Conservation (phyloP, 345 rosid genomes). For the Draba incana region DNA sequence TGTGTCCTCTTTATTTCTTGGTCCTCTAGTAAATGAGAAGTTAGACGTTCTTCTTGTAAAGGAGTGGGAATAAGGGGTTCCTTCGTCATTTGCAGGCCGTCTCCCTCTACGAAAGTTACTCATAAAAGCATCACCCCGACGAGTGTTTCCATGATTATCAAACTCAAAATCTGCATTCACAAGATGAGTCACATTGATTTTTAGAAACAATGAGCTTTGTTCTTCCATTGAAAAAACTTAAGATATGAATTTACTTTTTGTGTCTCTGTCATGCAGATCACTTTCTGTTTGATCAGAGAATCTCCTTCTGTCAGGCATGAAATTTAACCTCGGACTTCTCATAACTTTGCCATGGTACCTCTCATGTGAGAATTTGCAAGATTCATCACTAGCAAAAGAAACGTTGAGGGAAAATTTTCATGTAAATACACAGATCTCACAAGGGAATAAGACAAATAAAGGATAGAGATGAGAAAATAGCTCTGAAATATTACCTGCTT, state of each 20-base stretch:
- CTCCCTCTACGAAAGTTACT: conserved; percentile 67
- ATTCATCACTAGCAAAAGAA: conserved; percentile 52
- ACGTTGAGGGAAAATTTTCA: conserved; percentile 18
- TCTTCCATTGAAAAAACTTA: conserved; percentile 43
- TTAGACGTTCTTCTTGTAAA: conserved; percentile 60
- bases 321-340: conserved; percentile 61
- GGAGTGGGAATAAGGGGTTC: conserved; percentile 44
- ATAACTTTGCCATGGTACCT: conserved; percentile 55
- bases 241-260: conserved; percentile 52
- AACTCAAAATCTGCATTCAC: conserved; percentile 50
- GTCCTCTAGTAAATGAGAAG: conserved; percentile 53
- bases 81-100: conserved; percentile 51
- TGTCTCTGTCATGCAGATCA: conserved; percentile 49
- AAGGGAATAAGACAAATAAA: conserved; percentile 11
- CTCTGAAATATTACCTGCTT: conserved; percentile 74
- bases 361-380: conserved; percentile 53
- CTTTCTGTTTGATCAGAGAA: conserved; percentile 52
- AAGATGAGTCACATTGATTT: conserved; percentile 45
- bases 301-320: conserved; percentile 66
- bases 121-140: conserved; percentile 52
- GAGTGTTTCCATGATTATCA: conserved; percentile 50
- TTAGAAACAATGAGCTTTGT: conserved; percentile 46
- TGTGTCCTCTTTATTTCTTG: conserved; percentile 60
- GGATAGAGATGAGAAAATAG: background rate
- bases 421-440: conserved; percentile 9